Percentiles rank a stretch among this genome's conserved stretches.
phyloP scores from a whole-genome alignment of 1,139 yeast genomes.

The Yamadazyma buinensis region DNA sequence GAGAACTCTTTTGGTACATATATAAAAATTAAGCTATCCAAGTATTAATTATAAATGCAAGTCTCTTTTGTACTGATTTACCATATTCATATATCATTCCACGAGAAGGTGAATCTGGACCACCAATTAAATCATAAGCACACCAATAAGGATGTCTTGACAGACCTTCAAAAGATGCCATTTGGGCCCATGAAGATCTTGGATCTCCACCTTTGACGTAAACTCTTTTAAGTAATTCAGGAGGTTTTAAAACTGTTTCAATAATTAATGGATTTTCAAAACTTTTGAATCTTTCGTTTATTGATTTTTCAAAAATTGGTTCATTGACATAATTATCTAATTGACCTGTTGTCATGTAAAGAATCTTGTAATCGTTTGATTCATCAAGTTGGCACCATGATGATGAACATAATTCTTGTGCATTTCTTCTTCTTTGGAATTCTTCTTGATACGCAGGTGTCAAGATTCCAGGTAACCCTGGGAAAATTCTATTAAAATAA shows the following conservation, averaged over 20 bases:
- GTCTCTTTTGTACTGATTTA: conserved; percentile 10
- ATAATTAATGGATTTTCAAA: conserved; percentile 19
- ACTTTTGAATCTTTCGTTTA: conserved; percentile 5
- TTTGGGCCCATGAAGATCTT: conserved; percentile 18
- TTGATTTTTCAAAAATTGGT: conserved; percentile 9
- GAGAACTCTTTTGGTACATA: no score
- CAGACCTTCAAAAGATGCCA: conserved; percentile 15
- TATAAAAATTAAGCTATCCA: conserved; percentile 16
- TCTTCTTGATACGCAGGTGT: conserved; percentile 26
- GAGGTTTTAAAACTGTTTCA: conserved; percentile 21
- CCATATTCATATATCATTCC: conserved; percentile 18
- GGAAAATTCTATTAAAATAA: conserved; percentile 24
- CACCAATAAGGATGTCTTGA: conserved; percentile 30
- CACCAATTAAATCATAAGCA: conserved; percentile 32
- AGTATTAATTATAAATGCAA: conserved; percentile 15
- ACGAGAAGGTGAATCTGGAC: conserved; percentile 14
- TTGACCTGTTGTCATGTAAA: conserved; percentile 35
- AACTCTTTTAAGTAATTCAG: conserved; percentile 15
- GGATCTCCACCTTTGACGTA: conserved; percentile 18
- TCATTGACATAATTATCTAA: conserved; percentile 24
- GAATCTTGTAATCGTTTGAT: conserved; percentile 19
- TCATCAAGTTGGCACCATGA: conserved; percentile 37
- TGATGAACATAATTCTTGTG: conserved; percentile 35
- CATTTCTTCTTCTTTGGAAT: conserved; percentile 15
- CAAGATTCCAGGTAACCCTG: conserved; percentile 29